Conservation (phyloP, 2,329 filamentous ascomycete species). For the Colletotrichum magnum region DNA sequence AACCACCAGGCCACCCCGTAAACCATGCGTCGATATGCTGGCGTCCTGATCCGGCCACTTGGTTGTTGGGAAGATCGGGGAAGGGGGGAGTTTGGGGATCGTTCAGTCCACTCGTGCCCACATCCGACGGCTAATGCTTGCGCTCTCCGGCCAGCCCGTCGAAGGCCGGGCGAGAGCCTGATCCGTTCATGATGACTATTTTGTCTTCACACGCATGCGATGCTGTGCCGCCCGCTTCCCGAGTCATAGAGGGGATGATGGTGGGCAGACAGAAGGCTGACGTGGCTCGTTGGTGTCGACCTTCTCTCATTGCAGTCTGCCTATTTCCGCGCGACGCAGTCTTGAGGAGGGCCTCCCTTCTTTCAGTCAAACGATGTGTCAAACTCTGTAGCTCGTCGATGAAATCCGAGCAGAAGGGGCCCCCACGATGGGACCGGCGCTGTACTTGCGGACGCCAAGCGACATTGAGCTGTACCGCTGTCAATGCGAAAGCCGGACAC, state of each 20-base stretch:
- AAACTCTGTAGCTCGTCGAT: neutral
- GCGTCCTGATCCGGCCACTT: conserved; percentile 13
- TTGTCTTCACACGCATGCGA: neutral
- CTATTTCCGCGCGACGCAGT: conserved; percentile 1
- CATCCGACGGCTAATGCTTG: conserved; percentile 3
- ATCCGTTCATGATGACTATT: neutral
- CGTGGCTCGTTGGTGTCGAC: conserved; percentile 15
- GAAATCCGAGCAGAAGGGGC: neutral
- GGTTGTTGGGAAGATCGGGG: conserved; percentile 10
- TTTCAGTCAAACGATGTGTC: conserved; percentile 19
- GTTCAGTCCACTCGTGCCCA: conserved; percentile 14
- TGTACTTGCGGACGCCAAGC: conserved; percentile 19
- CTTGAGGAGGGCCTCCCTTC: neutral
- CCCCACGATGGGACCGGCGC: conserved; percentile 7
- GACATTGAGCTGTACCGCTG: conserved; percentile 19
- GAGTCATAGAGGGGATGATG: conserved; percentile 16
- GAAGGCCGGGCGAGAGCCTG: conserved; percentile 1
- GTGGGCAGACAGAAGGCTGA: conserved; percentile 21
- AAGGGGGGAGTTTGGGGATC: conserved; percentile 5
- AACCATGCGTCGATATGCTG: conserved; percentile 28
- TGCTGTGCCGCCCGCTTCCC: conserved; percentile 7
- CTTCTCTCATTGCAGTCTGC: neutral
- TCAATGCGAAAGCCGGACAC: conserved; percentile 16
- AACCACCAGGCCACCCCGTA: conserved; percentile 7
- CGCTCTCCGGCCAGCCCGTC: neutral